Evolutionary conservation across 345 rosid genomes (phyloP).

Genomic region (Acer negundo): DNA sequence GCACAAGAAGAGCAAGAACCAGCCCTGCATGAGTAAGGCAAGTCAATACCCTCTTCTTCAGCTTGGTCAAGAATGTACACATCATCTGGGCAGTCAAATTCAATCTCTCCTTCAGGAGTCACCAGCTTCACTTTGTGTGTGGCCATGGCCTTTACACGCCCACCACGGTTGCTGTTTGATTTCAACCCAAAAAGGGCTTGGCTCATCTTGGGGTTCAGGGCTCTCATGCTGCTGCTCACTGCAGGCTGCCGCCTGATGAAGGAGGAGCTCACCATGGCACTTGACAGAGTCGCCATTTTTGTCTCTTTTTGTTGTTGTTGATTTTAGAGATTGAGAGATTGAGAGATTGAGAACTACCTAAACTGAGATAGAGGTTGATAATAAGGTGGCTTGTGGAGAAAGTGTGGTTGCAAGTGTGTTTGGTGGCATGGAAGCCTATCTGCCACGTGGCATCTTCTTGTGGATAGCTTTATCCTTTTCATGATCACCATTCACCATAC

Average conservation of each 20-base stretch:
- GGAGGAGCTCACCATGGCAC: constrained; percentile 62
- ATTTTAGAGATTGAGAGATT: not conserved
- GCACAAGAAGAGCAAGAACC: constrained; percentile 94
- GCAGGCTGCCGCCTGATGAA: constrained; percentile 52
- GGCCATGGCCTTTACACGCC: constrained; percentile 64
- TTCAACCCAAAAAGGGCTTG: constrained; percentile 68
- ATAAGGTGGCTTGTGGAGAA: constrained; percentile 31
- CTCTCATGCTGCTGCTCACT: constrained; percentile 35
- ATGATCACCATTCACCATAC: constrained; percentile 26
- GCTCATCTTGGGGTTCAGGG: constrained; percentile 39
- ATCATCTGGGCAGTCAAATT: constrained; percentile 57
- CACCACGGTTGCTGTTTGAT: constrained; percentile 44
- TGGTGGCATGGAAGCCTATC: constrained; percentile 35
- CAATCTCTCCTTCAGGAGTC: constrained; percentile 66
- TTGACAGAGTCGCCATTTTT: constrained; percentile 58
- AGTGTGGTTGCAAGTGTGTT: constrained; percentile 18
- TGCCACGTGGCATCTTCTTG: constrained; percentile 61
- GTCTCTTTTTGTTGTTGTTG: not conserved
- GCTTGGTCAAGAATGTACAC: constrained; percentile 68
- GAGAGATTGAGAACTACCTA: not conserved
- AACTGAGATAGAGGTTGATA: not conserved
- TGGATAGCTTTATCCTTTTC: constrained; percentile 53
- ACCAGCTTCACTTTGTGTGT: constrained; percentile 70
- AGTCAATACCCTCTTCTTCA: constrained; percentile 72
- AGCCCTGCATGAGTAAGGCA: constrained; percentile 96